Evolutionary conservation across 208 protist species (phyloP).

Genomic region (Sergeia podlipaevii): DNA sequence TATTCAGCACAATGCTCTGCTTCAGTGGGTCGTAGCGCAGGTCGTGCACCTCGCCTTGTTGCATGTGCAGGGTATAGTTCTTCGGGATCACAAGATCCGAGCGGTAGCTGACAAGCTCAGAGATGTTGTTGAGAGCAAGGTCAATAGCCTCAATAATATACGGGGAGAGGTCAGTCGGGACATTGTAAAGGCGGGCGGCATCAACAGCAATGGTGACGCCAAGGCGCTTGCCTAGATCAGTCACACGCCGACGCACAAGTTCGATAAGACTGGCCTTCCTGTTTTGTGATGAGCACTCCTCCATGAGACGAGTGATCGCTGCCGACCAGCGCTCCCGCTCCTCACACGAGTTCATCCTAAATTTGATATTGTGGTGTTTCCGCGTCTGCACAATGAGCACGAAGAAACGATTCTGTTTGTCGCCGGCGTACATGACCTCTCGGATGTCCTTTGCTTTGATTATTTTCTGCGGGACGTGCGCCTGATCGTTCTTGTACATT

Average conservation of each 20-base stretch:
- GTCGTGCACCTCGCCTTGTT: slow-evolving; percentile 11
- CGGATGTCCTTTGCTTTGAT: slow-evolving; percentile 53
- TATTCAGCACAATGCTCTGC: slow-evolving; percentile 50
- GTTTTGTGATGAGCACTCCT: slow-evolving; percentile 55
- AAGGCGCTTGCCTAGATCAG: slow-evolving; percentile 35
- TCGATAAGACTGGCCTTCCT: slow-evolving; percentile 44
- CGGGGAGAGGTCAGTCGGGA: slow-evolving; percentile 67
- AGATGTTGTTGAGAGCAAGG: slow-evolving; percentile 49
- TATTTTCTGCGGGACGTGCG: slow-evolving; percentile 37
- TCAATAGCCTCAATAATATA: slow-evolving; percentile 83
- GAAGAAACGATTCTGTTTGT: slow-evolving; percentile 80
- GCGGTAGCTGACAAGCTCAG: slow-evolving; percentile 37
- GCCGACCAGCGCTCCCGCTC: slow-evolving; percentile 67
- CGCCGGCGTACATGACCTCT: slow-evolving; percentile 62
- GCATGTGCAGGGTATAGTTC: slow-evolving; percentile 58
- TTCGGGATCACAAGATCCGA: slow-evolving; percentile 37
- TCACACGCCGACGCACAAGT: slow-evolving; percentile 40
- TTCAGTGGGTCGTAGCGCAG: slow-evolving; percentile 66
- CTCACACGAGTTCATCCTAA: slow-evolving; percentile 60
- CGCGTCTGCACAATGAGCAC: slow-evolving; percentile 63
- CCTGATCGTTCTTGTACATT: slow-evolving; percentile 87
- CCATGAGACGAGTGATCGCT: slow-evolving; percentile 71
- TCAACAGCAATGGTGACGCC: slow-evolving; percentile 66
- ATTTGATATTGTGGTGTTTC: slow-evolving; percentile 36
- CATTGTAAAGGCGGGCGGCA: slow-evolving; percentile 32